Conservation (phyloP, 2,329 filamentous ascomycete genomes). For the Sclerotinia spermophila region DNA sequence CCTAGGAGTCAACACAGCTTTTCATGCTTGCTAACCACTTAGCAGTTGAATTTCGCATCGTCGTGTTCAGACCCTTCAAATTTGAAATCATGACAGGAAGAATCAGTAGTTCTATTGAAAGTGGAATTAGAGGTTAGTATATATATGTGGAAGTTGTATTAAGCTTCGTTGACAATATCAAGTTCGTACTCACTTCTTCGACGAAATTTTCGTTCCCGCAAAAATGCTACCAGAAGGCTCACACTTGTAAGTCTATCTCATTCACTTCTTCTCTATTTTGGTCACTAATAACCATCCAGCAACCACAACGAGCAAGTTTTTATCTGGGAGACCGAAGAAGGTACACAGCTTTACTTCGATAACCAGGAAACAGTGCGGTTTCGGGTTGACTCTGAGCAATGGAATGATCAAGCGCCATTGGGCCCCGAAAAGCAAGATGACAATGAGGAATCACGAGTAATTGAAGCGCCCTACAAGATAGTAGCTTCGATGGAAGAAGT, state of each 20-base stretch:
- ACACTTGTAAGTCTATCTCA: constrained; percentile 61
- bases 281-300: constrained; percentile 42
- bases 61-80: constrained; percentile 95
- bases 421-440: constrained; percentile 63
- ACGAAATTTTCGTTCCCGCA: constrained; percentile 79
- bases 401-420: constrained; percentile 81
- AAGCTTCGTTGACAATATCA: not conserved
- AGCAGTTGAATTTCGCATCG: constrained; percentile 82
- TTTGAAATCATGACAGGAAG: constrained; percentile 84
- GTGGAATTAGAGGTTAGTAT: constrained; percentile 65
- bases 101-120: constrained; percentile 69
- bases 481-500: constrained; percentile 61
- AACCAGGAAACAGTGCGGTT: constrained; percentile 85
- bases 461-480: constrained; percentile 67
- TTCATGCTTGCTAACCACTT: constrained; percentile 15
- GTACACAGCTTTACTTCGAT: constrained; percentile 78
- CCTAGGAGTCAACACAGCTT: not conserved
- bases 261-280: not conserved
- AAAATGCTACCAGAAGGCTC: constrained; percentile 72
- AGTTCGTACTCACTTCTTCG: constrained; percentile 89
- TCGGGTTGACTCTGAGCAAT: constrained; percentile 80
- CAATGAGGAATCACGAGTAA: constrained; percentile 39
- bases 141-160: not conserved
- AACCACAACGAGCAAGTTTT: constrained; percentile 74
- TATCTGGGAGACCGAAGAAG: constrained; percentile 70